Evolutionary conservation across 1,139 yeast genomes (phyloP), one percentile per base, ranked within the genome.

Genomic region (Geotrichum klebahnii): DNA sequence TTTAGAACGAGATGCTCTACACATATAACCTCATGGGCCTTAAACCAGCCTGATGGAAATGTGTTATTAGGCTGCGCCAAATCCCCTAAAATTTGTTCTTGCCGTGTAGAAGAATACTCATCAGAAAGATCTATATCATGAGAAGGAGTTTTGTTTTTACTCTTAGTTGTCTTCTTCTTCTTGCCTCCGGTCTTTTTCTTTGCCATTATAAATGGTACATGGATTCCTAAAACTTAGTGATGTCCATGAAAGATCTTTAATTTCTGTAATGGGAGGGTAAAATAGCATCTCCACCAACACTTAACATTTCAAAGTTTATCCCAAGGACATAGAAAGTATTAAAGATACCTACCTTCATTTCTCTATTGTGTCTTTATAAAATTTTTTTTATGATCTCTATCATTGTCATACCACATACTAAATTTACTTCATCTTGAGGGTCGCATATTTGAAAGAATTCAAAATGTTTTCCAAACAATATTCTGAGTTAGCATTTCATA

Each of bases 161-260:
- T 17, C 20, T 24, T 34, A 23, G 31, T 23, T 8, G n/a, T 23
- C 32, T 47, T 47, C 24, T 47, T 47, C 33, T 47, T 47, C 17
- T 47, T 47, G 37, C 40, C 36, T 22, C 31, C 26, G 3, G 43
- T 26, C 31, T 47, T 47, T 41, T 47, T 47, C 36, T 47, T 47
- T 17, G 43, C 50, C 50, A 47, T 47, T 16, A 12, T 5, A 26
- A 16, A 14, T 28, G 24, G 8, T 23, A 26, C 29, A 8, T 8
- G 29, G 6, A 26, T n/a, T n/a, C n/a, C n/a, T n/a, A n/a, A n/a
- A n/a, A n/a, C n/a, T n/a, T n/a, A n/a, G n/a, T n/a, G n/a, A n/a
- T n/a, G n/a, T n/a, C n/a, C n/a, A n/a, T n/a, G n/a, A n/a, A n/a
- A n/a, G n/a, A n/a, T n/a, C n/a, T n/a, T n/a, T n/a, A n/a, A n/a